Base-by-base conservation (phyloP, 1,139 yeast species). In the Pichia sp. region DNA sequence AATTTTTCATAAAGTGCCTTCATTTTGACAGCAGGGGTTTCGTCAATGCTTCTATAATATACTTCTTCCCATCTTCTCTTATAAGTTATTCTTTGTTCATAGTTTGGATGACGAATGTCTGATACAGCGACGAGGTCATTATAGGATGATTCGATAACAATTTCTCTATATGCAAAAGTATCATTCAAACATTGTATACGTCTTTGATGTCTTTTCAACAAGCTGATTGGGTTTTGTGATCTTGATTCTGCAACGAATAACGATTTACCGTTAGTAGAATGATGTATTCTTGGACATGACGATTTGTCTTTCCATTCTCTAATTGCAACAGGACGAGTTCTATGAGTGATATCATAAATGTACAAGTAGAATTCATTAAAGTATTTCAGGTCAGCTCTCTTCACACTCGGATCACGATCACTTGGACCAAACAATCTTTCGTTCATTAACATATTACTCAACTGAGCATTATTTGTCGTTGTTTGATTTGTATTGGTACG, bases 401-500 rank as follows among this genome's bases (percentile, higher is more conserved):
- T 82, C 6, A 95, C 91, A 55, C 75, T 77, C 18, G 96, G 94
- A 64, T 91, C 97, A 56, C 96, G 76, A 66, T 93, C 98, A 33
- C 86, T 79, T 1, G 96, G 86, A 10, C 96, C 96, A 62, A 81
- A 81, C 20, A 88, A 70, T 60, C 88, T 87, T 63, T 94, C 99
- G 61, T 88, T 91, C 53, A 81, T 81, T 56, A 91, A 75, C 55
- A 93, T 72, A 48, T 83, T 79, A 39, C 85, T 81, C 49, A 93
- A 73, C 46, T 67, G 52, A 35, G 53, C 50, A 28, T 39, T 40
- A 37, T 33, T 38, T 6, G 34, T 21, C 11, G 12, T 44, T 14
- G 12, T 44, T 14, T 49, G 46, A 35, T 51, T 39, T 11, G 42
- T 34, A 4, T 54, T 52, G 4, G 22, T 8, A 12, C 11, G 17